Base-by-base conservation (phyloP, 2,329 filamentous ascomycete species). In the Corynespora cassiicola region DNA sequence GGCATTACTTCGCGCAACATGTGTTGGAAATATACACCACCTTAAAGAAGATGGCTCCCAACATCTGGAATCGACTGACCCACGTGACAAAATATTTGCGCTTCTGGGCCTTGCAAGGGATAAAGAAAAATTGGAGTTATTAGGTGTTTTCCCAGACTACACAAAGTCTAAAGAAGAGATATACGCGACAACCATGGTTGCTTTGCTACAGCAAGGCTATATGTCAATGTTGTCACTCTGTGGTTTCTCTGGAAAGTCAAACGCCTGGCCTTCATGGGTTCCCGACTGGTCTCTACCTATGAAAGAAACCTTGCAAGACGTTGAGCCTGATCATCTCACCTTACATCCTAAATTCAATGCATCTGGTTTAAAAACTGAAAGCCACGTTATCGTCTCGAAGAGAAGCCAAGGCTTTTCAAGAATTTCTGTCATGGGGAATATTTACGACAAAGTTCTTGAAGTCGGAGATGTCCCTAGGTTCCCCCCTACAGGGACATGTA, bases 1-100 rank as follows among this genome's bases (percentile, higher is more conserved):
- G 24, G 43, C 39, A 9, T 26, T 50, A 14, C 47, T 50, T 31
- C 47, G 43, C 32, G 20, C 34, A 22, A 50, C 47, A 21, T 44
- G 47, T 25, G 39, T 44, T 28, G 40, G 43, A 7, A 45, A 26
- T 14, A 32, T 35, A 15, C 24, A 34, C 7, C 14, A 36, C 18
- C 28, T 31, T 24, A 3, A 35, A 6, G 25, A 26, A 2, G 21
- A 47, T 27, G 39, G 38, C 4, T 25, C 28, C 18, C 39, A 49
- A 12, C 20, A 45, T 20, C 31, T 54, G 10, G 34, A 47, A 12
- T 33, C 50, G 17, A 52, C 50, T 7, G 26, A 50, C 15, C 36
- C 42, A 12, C 31, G 29, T 20, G 47, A 54, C n/a, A 54, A 50
- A 19, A 34, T 52, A 9, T 54, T 49, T 16, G 47, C 45, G 9